Base-by-base conservation (phyloP, 2,329 filamentous ascomycete genomes). In the Meredithiella fracta region DNA sequence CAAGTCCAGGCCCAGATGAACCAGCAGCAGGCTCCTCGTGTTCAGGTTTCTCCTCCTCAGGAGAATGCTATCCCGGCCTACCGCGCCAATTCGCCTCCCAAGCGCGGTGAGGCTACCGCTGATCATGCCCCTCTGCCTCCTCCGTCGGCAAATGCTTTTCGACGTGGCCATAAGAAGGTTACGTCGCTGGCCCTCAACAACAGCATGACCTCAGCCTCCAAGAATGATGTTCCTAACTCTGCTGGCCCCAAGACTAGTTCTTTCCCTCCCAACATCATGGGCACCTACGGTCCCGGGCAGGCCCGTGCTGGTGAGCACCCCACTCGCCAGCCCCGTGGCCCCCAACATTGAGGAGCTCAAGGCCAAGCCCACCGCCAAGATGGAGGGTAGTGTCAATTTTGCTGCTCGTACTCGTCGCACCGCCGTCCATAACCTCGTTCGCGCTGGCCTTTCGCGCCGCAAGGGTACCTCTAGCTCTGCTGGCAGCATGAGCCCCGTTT, bases 311-410 rank as follows among this genome's bases (percentile, higher is more conserved):
- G 92, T 62, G 92, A 97, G 70, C 92, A 98, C 66, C 92, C 92
- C 7, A 72, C 87, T 54, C 89, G 92, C 58, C 92, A 98, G 70
- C 92, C 92, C 54, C 87, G 89, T 61, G 90, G 90, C 3, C 92
- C 92, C 92, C 14, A 82, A 86, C 14, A 77, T 97, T 53, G 92
- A 98, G 62, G 92, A 98, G 71, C 80, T 98, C 59, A 80, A 84
- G 64, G 78, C 83, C 20, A 92, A 90, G 70, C 92, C 92, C 1
- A 97, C 91, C 7, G 83, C 87, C 62, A 95, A 89, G 72, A 80
- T 91, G 61, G 91, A 97, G 68, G 92, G 91, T 23, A 96, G 91
- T 80, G 83, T 96, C 79, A 98, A 98, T 73, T 98, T 98, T 70
- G 85, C 86, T 9, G 82, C 89, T 56, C 89, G 92, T 60, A 90